Base-by-base conservation (phyloP, 345 rosid species). In the Populus simonii region DNA sequence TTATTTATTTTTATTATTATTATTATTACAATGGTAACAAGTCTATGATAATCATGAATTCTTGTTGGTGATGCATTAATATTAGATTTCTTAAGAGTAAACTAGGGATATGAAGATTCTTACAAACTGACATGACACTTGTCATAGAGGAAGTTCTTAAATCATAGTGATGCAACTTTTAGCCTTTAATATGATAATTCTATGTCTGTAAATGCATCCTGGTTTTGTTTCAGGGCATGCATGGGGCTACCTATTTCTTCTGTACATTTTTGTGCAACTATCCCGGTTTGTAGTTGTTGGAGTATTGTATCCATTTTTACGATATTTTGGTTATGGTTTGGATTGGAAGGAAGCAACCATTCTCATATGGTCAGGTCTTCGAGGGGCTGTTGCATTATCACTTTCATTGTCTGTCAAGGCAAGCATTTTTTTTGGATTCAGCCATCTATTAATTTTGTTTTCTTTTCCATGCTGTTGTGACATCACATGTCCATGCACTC, bases 361-460 rank as follows among this genome's bases (percentile, higher is more conserved):
- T 76, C 93, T 95, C 76, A 78, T 83, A 78, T 95, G 99, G 99
- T 87, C 99, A 71, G 99, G 99, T 66, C 87, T 93, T 77, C 90
- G 98, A 22, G 99, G 99, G 72, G 99, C 96, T 75, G 98, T 95
- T 83, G 97, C 98, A 8, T 83, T 95, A 51, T 84, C 99, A 74
- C 98, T 95, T 73, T 90, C 99, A 72, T 85, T 95, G 70, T 93
- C 93, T 17, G 93, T 95, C 41, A 92, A 93, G 94, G 99, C 87
- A 89, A 91, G 89, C 87, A 89, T 90, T 89, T 85, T 78, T 33
- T 76, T 71, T 71, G 10, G 33, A 70, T 31, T 61, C 16, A 66
- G 29, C 53, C 3, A n/a, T 23, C 63, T 9, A 35, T 27, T 27
- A 11, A 31, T 67, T 35, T 67, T 20, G 1, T 4, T 67, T 67